Evolutionary conservation across 2,329 filamentous ascomycete species (phyloP).

Genomic region (Didymosphaeria variabile): DNA sequence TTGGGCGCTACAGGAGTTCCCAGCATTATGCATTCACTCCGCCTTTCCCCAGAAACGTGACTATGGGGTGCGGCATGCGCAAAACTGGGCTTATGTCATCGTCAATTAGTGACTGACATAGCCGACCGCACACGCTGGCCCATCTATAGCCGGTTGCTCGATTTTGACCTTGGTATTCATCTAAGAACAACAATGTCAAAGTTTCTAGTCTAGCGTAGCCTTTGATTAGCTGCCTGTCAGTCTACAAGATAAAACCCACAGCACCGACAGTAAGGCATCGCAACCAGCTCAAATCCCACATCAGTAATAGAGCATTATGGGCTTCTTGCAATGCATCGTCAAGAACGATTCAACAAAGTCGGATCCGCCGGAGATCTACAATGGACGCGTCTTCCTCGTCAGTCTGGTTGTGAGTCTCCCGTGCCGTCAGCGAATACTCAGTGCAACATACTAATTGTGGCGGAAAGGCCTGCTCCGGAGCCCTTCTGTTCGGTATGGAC

Average conservation of each 20-base stretch:
- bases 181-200: neutral
- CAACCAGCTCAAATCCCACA: neutral
- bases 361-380: conserved; percentile 73
- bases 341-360: conserved; percentile 75
- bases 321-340: conserved; percentile 64
- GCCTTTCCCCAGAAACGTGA: neutral
- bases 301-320: neutral
- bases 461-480: conserved; percentile 68
- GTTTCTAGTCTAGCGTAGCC: neutral
- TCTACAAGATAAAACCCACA: neutral
- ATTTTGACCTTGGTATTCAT: neutral
- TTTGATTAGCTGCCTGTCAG: neutral
- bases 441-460: neutral
- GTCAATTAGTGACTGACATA: neutral
- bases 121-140: neutral
- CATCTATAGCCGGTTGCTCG: conserved; percentile 1
- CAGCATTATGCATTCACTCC: too few relatives aligned
- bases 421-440: neutral
- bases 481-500: conserved; percentile 72
- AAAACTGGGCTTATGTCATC: neutral
- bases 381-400: conserved; percentile 72
- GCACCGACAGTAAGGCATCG: neutral
- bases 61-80: neutral
- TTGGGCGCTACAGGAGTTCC: too few relatives aligned
- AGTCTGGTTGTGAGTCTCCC: conserved; percentile 58